Evolutionary conservation across 345 rosid genomes (phyloP), one percentile per base, ranked within the genome.

Genomic region (Syzygium aromaticum): DNA sequence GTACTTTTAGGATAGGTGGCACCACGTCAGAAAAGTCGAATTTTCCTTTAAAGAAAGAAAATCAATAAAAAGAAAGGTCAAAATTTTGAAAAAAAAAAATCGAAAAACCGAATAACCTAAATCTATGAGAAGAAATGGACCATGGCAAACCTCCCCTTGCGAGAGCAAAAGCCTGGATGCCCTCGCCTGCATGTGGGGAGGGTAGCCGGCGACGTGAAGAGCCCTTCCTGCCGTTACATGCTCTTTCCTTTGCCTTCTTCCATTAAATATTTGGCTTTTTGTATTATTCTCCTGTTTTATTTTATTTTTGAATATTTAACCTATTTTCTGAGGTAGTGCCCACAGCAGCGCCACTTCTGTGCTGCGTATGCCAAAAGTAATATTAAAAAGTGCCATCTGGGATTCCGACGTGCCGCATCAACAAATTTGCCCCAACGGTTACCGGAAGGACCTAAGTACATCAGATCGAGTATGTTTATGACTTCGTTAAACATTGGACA

Each of bases 1-100:
- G 64, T 25, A 57, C 22, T 21, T 56, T 27, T 57, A 11, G 14
- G 28, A 57, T 57, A 25, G 6, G 7, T 25, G 15, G 64, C n/a
- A 57, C 64, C 64, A 52, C 6, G 16, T 52, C 0, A 57, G n/a
- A 57, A 11, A 57, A 57, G 28, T 57, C 27, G 14, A 25, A 57
- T 57, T 25, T 57, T 57, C 14, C 8, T 57, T 25, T 25, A 53
- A 0, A 25, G 27, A 25, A 25, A 11, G 12, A 27, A 11, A 57
- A 10, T 10, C 15, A 25, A 11, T 57, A 25, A 57, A 57, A 23
- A 22, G 11, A 56, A 22, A 23, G n/a, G 11, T 56, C 10, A 56
- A 56, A 3, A 22, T 22, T 56, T 22, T 56, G 1, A 56, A 23
- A 23, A 23, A 56, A 9, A 56, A 19, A 7, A 0, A 0, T n/a